A percentile compares a stretch with the other conserved stretches of the same genome.
These are phyloP conservation scores for Penicillium manginii DNA, from an alignment of 495 filamentous ascomycete genomes.

Conservation along the genomic window DNA sequence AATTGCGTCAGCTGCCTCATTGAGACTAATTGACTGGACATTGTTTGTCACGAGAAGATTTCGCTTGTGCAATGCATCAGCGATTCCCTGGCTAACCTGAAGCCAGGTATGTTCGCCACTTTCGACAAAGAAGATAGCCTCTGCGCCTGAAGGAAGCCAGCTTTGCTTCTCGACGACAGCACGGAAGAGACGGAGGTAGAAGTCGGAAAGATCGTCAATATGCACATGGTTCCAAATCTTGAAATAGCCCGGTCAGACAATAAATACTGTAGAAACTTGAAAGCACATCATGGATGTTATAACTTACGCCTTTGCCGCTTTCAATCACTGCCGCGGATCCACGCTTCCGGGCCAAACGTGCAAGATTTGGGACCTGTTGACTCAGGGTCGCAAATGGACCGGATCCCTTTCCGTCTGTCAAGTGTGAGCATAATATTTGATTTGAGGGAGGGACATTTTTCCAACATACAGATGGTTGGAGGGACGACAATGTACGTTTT, in stretches of 20 bases:
- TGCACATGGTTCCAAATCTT: constrained; percentile 52
- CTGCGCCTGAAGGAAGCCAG: constrained; percentile 41
- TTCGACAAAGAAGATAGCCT: constrained; percentile 49
- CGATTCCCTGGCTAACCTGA: constrained; percentile 40
- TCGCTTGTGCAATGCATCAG: constrained; percentile 34
- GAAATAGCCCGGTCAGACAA: constrained; percentile 29
- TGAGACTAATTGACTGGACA: constrained; percentile 34
- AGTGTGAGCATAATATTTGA: background rate
- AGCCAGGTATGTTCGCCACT: constrained; percentile 45
- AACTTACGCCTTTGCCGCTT: constrained; percentile 7
- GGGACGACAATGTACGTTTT: constrained; percentile 52
- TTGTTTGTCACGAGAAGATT: constrained; percentile 33
- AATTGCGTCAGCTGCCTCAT: constrained; percentile 36
- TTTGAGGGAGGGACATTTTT: background rate
- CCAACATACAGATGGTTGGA: constrained; percentile 42
- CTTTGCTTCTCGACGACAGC: constrained; percentile 20
- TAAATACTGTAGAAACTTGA: background rate
- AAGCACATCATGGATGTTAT: no score
- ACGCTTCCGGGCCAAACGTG: constrained; percentile 1
- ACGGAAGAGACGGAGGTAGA: constrained; percentile 38
- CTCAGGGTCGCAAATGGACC: constrained; percentile 6
- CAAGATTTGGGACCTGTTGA: constrained; percentile 9
- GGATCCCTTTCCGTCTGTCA: constrained; percentile 1
- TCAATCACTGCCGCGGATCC: constrained; percentile 2
- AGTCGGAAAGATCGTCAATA: constrained; percentile 44